These are phyloP conservation scores for Colletotrichum theobromicola DNA, from an alignment of 2,329 filamentous ascomycete genomes.

Conservation along the genomic window DNA sequence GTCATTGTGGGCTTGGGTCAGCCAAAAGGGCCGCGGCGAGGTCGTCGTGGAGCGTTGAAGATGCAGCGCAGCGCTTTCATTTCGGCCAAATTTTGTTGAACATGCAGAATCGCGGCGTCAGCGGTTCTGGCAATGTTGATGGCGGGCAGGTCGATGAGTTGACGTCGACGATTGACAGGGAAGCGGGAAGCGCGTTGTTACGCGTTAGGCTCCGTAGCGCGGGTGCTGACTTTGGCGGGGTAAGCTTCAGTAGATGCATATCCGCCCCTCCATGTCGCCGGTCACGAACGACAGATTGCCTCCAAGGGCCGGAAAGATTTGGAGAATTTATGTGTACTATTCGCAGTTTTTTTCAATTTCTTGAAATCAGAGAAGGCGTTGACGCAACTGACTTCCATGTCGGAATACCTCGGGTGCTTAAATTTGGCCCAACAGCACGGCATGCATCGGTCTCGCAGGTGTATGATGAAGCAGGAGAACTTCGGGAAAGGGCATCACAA, in stretches of 20 bases:
- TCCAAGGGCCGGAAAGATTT: background rate
- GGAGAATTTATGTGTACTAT: too few species aligned
- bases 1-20: conserved; percentile 13
- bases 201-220: background rate
- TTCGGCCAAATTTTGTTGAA: background rate
- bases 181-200: background rate
- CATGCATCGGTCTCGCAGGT: too few species aligned
- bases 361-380: background rate
- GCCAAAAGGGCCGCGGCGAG: conserved; percentile 11
- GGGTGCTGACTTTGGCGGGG: background rate
- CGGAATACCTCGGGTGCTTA: background rate
- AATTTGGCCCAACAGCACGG: background rate
- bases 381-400: background rate
- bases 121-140: background rate
- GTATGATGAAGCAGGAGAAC: too few species aligned
- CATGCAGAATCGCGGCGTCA: background rate
- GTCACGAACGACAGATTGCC: background rate
- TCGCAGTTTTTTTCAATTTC: fast-evolving
- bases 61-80: background rate
- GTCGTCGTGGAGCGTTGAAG: background rate
- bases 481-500: too few species aligned
- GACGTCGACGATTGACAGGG: background rate
- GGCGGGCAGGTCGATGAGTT: background rate
- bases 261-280: background rate
- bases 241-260: background rate